Base-by-base conservation (phyloP, 495 filamentous ascomycete genomes). In the Penicillium argentinense region DNA sequence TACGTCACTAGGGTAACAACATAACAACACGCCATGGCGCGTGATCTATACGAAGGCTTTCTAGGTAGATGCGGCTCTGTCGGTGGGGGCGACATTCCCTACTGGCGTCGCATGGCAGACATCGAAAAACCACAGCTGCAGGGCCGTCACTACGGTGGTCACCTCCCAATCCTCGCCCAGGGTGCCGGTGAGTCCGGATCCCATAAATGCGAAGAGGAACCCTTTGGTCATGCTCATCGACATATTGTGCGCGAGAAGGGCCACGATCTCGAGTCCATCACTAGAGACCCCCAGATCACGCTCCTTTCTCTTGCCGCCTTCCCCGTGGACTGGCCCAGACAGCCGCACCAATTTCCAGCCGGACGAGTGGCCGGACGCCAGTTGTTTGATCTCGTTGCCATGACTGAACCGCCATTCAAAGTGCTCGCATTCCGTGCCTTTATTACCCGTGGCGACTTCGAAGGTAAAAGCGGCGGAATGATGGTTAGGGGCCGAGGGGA, bases 231-330 rank as follows among this genome's bases (percentile, higher is more conserved):
- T 48, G 18, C 48, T 53, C 28, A 28, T 43, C 12, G 48, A 54
- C 16, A 39, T 23, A 32, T 57, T 59, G 21, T 50, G 45, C 3
- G 55, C 55, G 11, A 56, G 23, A 1, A 59, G 11, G n/a, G 51
- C 59, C 16, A 62, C 51, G 9, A 62, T 28, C 17, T 59, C 55
- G 18, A 23, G 16, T 2, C 55, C 39, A 40, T 59, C 46, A 17
- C 55, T 59, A 3, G 51, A 34, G 43, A 46, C 34, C 3, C 46
- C 51, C 0, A 12, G 3, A 11, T 38, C 42, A 9, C 55, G 45
- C n/a, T 53, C 32, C 6, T 46, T 50, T 33, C 55, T 50, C 12
- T 38, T 50, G 9, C 42, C 52, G 2, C 49, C 42, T 14, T 9
- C 32, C 4, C 17, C 21, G 9, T 19, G 23, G 23, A 33, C 29